Evolutionary conservation across 371 early-diverging fungal genomes (phyloP), one percentile per base, ranked within the genome.

Genomic region (Syncephalastrum monosporum): DNA sequence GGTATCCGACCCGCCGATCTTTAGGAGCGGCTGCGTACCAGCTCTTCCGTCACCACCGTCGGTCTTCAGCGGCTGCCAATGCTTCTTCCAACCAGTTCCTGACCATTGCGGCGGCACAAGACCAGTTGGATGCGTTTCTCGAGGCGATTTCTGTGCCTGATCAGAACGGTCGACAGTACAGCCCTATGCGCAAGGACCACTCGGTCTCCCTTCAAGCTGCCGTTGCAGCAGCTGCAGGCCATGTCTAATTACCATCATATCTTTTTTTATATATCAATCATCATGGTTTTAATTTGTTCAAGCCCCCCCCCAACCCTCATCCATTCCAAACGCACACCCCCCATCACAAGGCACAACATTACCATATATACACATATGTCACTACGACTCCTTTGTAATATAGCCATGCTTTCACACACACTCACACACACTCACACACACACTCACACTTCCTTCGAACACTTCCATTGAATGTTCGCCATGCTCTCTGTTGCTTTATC

Each of bases 201-300:
- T 67, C 69, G 25, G 75, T 72, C 23, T 75, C 72, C 23, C 45
- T 71, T 2, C 61, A 52, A 19, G 72, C 75, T 10, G 71, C 75
- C 50, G 75, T 72, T 47, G 70, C 53, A 24, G 68, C 74, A n/a
- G 71, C 74, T 57, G 74, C 68, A 44, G 68, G 65, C 16, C 68
- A 74, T 57, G 74, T 68, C 53, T 74, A 68, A 62, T 21, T 19
- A 23, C 27, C 38, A 0, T 33, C 38, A 33, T 46, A 23, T 17
- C 17, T 52, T 21, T 51, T n/a, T n/a, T 25, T 29, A 16, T 50
- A 50, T 47, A 33, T 47, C 16, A 33, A 5, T 23, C 23, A 33
- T 33, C 38, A 33, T 33, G 38, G 2, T 10, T 33, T 33, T 33
- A 33, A 33, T 33, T 10, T 33, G 4, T 33, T 33, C 38, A 33